Base-by-base conservation (phyloP, 179 eudicot genomes). In the Drosera spatulata region DNA sequence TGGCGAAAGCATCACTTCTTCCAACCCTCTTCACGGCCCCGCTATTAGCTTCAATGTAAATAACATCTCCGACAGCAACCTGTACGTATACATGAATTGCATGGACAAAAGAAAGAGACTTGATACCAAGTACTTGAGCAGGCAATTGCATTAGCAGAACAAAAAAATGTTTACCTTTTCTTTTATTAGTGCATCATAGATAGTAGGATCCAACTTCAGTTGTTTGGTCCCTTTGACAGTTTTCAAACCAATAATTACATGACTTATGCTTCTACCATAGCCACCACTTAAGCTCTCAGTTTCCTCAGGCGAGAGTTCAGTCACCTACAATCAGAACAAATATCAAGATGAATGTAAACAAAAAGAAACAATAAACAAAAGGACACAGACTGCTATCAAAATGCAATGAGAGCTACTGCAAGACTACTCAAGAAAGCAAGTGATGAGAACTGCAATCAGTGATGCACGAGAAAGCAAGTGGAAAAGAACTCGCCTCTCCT, bases 1-100 rank as follows among this genome's bases (percentile, higher is more conserved):
- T 88, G 46, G 99, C 99, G 80, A 93, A 93, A 67, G 91, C 95
- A 77, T 93, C 99, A 72, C 96, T 93, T 71, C 99, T 84, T 38
- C 99, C 96, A 54, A 93, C 99, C 61, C 99, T 84, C 61, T 93
- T 86, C 47, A 86, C 99, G 47, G 99, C 96, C 46, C 99, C 99
- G 61, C 99, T 88, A 65, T 93, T 88, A 42, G 96, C 89, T 81
- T 93, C 96, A 64, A 93, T 81, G 72, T 80, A 93, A 74, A 86
- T 86, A 58, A 88, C 99, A 67, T 93, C 99, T 63, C 99, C 99
- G 71, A 88, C 96, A 55, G 95, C 95, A 66, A 88, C 96, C 99
- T 86, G 78, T 72, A 40, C 14, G 6, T 12, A 10, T 10, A 62
- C 1, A 7, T 6, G 12, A 50, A 50, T 7, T 50, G 4, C 5